Conservation (phyloP, 306 rosid genomes). For the Coriaria nepalensis region DNA sequence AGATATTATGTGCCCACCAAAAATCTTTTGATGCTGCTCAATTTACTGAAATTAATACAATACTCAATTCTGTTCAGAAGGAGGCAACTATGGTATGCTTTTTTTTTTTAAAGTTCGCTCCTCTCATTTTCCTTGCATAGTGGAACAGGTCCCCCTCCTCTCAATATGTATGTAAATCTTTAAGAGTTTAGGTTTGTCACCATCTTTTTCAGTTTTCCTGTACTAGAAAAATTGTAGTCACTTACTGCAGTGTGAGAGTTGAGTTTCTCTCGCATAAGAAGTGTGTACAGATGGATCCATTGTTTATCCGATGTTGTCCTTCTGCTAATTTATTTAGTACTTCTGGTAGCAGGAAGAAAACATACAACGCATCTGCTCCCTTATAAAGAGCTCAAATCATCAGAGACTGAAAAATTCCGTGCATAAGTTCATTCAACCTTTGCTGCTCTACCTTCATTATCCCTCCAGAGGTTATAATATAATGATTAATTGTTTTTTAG, state of each 20-base stretch:
- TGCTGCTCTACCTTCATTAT: slow-evolving; percentile 48
- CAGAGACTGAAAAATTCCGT: slow-evolving; percentile 37
- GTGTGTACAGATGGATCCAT: no score
- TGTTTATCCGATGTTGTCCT: no score
- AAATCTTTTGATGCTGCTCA: slow-evolving; percentile 48
- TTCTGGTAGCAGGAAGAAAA: slow-evolving; percentile 30
- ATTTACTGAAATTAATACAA: slow-evolving; percentile 35
- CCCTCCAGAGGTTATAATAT: slow-evolving; percentile 35
- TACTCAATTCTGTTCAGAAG: slow-evolving; percentile 25
- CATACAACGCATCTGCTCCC: slow-evolving; percentile 21
- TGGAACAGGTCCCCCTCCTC: no score
- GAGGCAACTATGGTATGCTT: slow-evolving; percentile 26
- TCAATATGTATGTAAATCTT: no score
- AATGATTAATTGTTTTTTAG: neutral
- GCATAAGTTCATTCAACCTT: slow-evolving; percentile 40
- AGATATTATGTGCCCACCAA: slow-evolving; percentile 63
- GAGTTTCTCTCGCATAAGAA: no score
- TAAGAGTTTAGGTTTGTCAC: no score
- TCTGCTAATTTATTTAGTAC: neutral
- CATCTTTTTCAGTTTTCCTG: no score
- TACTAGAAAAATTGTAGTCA: no score
- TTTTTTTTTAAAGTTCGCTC: no score
- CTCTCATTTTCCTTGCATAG: no score
- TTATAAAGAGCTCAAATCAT: slow-evolving; percentile 50
- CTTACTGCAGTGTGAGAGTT: no score